These are phyloP conservation scores for Phoma herbarum DNA, from an alignment of 2,329 filamentous ascomycete species.

Conservation along the genomic window DNA sequence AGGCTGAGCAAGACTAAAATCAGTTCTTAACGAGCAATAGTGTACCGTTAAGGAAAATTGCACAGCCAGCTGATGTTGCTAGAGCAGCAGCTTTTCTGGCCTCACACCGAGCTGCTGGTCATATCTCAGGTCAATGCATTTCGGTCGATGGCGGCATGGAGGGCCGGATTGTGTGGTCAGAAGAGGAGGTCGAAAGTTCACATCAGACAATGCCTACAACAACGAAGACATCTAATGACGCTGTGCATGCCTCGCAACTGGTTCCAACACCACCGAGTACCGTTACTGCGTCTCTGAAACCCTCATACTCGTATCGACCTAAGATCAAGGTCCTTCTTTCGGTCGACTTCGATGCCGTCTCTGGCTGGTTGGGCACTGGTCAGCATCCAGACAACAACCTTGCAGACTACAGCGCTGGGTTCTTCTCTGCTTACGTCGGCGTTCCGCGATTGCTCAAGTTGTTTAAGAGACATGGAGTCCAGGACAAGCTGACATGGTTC, in stretches of 20 bases:
- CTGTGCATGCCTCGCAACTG: too few relatives aligned
- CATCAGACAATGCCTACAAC: slow-evolving; percentile 4
- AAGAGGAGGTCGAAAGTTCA: slow-evolving; percentile 49
- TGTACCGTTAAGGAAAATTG: slow-evolving; percentile 58
- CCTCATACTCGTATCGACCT: slow-evolving; percentile 17
- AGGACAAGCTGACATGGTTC: slow-evolving; percentile 67
- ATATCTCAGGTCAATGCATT: slow-evolving; percentile 64
- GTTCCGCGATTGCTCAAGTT: slow-evolving; percentile 64
- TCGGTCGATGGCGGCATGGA: slow-evolving; percentile 63
- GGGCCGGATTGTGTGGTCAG: slow-evolving; percentile 59
- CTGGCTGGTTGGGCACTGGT: slow-evolving; percentile 68
- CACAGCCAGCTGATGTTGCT: slow-evolving; percentile 60
- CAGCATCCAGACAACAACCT: slow-evolving; percentile 62
- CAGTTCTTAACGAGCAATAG: slow-evolving; percentile 21
- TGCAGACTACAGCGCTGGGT: slow-evolving; percentile 64
- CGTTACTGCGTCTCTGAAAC: neutral
- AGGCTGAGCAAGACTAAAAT: neutral
- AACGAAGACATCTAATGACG: too few relatives aligned
- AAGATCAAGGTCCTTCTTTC: slow-evolving; percentile 55
- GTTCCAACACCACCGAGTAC: too few relatives aligned
- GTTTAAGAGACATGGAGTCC: slow-evolving; percentile 61
- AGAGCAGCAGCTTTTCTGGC: slow-evolving; percentile 61
- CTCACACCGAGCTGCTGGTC: slow-evolving; percentile 61
- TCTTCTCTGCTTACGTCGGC: slow-evolving; percentile 66
- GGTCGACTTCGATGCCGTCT: slow-evolving; percentile 67